Evolutionary conservation across 2,329 filamentous ascomycete species (phyloP).

Genomic region (Pseudogymnoascus sp.): DNA sequence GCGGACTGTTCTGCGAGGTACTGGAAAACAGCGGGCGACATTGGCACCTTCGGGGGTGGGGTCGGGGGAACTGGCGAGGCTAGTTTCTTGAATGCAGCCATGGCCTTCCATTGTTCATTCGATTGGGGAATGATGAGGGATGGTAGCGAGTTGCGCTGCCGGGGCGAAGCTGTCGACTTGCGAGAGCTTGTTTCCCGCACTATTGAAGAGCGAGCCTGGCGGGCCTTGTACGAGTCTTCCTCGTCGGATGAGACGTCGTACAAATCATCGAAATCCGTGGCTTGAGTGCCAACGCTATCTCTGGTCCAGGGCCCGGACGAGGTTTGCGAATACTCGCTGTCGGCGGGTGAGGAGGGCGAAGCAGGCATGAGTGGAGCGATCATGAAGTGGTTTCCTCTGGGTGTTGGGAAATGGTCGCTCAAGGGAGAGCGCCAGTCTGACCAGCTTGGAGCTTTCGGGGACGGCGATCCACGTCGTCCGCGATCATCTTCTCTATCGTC

Average conservation of each 20-base stretch:
- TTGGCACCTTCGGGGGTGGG: constrained; percentile 58
- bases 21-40: constrained; percentile 66
- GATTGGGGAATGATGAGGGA: constrained; percentile 41
- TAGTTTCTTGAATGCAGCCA: constrained; percentile 38
- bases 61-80: constrained; percentile 53
- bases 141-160: constrained; percentile 29
- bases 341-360: constrained; percentile 46
- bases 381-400: constrained; percentile 57
- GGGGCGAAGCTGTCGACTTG: constrained; percentile 25
- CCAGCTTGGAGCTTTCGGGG: constrained; percentile 25
- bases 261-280: constrained; percentile 73
- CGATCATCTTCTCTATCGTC: constrained; percentile 24
- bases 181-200: constrained; percentile 20
- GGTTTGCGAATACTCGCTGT: constrained; percentile 44
- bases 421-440: constrained; percentile 33
- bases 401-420: constrained; percentile 59
- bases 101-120: constrained; percentile 38
- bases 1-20: constrained; percentile 54
- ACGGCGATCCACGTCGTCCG: constrained; percentile 30
- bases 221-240: constrained; percentile 45
- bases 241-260: constrained; percentile 75
- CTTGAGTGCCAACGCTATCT: constrained; percentile 52
- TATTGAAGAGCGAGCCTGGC: constrained; percentile 33
- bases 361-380: constrained; percentile 54
- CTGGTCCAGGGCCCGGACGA: constrained; percentile 54